phyloP scores from a whole-genome alignment of 2,329 filamentous ascomycete species.

The Bipolaris zeicola region DNA sequence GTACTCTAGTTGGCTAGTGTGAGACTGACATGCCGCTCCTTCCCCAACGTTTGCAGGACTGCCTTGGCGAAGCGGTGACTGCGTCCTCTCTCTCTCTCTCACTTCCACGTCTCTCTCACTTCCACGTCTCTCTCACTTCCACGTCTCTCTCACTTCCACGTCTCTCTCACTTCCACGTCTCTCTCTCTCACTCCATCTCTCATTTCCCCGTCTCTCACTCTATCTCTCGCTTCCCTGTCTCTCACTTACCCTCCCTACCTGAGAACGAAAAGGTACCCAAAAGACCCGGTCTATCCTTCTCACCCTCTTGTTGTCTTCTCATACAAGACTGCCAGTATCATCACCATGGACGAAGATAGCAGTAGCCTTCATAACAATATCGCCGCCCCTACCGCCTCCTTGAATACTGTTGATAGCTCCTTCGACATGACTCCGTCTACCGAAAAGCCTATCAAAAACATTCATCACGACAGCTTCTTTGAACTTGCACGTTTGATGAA shows the following conservation, averaged over 20 bases:
- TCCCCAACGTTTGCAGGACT: not conserved
- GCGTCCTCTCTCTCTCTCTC: conserved; percentile 7
- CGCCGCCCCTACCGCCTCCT: not conserved
- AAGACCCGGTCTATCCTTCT: not conserved
- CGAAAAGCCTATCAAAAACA: not conserved
- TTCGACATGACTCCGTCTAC: not conserved
- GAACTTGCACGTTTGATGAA: conserved; percentile 25
- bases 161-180: not conserved
- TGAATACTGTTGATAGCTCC: not conserved
- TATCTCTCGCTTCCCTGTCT: no score
- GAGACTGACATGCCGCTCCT: not conserved
- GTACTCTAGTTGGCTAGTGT: not conserved
- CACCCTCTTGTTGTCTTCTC: no score
- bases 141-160: no score
- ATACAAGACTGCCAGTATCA: conserved; percentile 16
- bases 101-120: no score
- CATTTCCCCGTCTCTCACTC: conserved; percentile 1
- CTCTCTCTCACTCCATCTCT: not conserved
- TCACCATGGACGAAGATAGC: conserved; percentile 11
- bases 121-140: no score
- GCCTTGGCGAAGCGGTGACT: conserved; percentile 14
- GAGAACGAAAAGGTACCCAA: not conserved
- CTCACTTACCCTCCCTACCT: no score
- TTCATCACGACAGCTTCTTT: conserved; percentile 24
- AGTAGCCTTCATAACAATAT: no score